Evolutionary conservation across 2,329 filamentous ascomycete species (phyloP).

Genomic region (Cordyceps cateniannulata): DNA sequence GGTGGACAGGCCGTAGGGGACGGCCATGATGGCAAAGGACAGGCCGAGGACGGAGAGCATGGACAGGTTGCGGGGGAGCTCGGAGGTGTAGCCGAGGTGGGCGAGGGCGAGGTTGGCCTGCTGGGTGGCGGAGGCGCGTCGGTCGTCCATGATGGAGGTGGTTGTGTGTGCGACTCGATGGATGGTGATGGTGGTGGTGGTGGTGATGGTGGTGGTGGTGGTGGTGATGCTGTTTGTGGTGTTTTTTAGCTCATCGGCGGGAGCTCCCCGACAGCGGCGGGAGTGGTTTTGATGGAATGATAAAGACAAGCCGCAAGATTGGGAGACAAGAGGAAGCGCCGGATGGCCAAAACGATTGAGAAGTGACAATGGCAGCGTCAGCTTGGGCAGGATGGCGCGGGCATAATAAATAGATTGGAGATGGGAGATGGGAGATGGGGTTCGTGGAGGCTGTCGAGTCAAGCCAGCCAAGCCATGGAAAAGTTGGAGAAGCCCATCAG

Average conservation of each 20-base stretch:
- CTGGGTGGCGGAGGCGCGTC: constrained; percentile 15
- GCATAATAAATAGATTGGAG: too few relatives aligned
- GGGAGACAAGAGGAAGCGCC: too few relatives aligned
- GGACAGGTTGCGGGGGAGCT: constrained; percentile 44
- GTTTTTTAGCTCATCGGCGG: too few relatives aligned
- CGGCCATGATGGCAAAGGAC: constrained; percentile 46
- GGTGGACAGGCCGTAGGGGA: constrained; percentile 43
- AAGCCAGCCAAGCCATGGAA: too few relatives aligned
- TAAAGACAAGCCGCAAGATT: too few relatives aligned
- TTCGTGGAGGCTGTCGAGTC: not conserved
- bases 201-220: not conserved
- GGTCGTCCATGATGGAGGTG: constrained; percentile 5
- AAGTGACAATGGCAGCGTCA: too few relatives aligned
- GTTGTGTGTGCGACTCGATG: not conserved
- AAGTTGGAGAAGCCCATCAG: not conserved
- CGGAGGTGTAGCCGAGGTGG: constrained; percentile 42
- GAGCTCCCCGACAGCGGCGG: too few relatives aligned
- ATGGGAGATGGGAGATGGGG: too few relatives aligned
- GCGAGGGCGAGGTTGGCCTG: constrained; percentile 38
- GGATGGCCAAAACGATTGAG: too few relatives aligned
- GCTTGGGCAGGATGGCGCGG: too few relatives aligned
- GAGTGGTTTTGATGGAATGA: too few relatives aligned
- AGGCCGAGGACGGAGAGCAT: constrained; percentile 42
- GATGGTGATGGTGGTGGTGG: not conserved
- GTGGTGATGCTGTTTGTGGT: too few relatives aligned